Conservation (phyloP, 805 yeast genomes). For the Starmerella sirachaensis region DNA sequence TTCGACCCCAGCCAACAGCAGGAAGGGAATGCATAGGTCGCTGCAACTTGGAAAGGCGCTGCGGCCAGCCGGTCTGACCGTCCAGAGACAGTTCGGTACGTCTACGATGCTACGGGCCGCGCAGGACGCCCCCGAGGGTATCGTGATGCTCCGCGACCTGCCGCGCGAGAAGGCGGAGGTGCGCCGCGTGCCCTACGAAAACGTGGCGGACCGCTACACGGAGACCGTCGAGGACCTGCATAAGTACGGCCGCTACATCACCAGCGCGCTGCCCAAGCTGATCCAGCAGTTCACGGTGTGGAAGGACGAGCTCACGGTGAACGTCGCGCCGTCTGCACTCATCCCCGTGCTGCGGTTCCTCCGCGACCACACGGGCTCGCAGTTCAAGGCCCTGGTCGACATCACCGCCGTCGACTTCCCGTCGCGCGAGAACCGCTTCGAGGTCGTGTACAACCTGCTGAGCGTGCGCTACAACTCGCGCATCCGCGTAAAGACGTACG, state of each 20-base stretch:
- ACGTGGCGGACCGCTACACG: conserved; percentile 66
- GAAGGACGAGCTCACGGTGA: conserved; percentile 76
- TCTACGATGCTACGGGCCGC: conserved; percentile 6
- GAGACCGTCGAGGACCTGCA: conserved; percentile 61
- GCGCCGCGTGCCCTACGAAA: conserved; percentile 28
- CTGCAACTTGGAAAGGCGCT: conserved; percentile 6
- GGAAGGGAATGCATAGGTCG: conserved; percentile 17
- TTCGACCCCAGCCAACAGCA: too few species aligned
- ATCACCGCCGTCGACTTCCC: conserved; percentile 84
- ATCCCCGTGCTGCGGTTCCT: conserved; percentile 60
- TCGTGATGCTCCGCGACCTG: conserved; percentile 21
- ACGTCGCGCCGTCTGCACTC: conserved; percentile 63
- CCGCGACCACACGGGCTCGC: conserved; percentile 67
- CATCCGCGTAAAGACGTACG: conserved; percentile 79
- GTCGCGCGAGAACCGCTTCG: conserved; percentile 70
- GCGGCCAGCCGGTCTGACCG: conserved; percentile 2
- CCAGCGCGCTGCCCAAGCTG: conserved; percentile 67
- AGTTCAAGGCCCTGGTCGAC: conserved; percentile 67
- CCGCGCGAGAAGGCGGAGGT: conserved; percentile 28
- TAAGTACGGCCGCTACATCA: conserved; percentile 67
- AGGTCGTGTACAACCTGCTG: conserved; percentile 71
- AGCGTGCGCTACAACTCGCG: conserved; percentile 76
- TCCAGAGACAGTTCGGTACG: conserved; percentile 5
- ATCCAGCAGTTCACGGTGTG: conserved; percentile 77
- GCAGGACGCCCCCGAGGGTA: conserved; percentile 28